A percentile compares a stretch with the other conserved stretches of the same genome.
Evolutionary conservation across 331 rosid species (phyloP).

Genomic region (Stylosanthes scabra): DNA sequence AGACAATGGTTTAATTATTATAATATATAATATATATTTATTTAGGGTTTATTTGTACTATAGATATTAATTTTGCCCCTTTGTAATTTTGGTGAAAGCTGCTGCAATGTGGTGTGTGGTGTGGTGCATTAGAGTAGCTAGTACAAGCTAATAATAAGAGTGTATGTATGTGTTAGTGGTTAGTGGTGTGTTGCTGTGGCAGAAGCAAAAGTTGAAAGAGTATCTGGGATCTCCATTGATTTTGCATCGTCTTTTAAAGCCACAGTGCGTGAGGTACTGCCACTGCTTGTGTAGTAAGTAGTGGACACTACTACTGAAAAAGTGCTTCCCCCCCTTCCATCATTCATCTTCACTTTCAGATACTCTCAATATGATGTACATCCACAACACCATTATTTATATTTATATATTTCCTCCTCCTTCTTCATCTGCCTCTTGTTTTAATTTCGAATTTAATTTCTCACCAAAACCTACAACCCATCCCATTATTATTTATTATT

Average conservation of each 20-base stretch:
- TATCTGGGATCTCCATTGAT: conserved; percentile 38
- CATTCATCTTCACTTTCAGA: no score
- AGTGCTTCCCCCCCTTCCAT: background rate
- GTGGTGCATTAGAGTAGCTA: conserved; percentile 19
- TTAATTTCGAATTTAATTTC: no score
- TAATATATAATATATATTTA: background rate
- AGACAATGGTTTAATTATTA: conserved; percentile 7
- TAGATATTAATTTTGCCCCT: background rate
- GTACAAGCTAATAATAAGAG: no score
- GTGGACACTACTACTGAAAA: conserved; percentile 48
- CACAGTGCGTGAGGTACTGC: conserved; percentile 45
- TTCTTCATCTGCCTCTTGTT: no score
- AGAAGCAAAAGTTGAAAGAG: conserved; percentile 49
- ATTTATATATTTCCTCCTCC: no score
- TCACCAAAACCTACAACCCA: no score
- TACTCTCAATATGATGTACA: conserved; percentile 25
- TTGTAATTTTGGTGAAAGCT: conserved; percentile 23
- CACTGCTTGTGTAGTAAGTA: conserved; percentile 33
- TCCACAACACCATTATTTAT: background rate
- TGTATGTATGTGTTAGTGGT: no score
- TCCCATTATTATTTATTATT: no score
- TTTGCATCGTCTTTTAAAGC: conserved; percentile 57
- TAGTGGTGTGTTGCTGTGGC: conserved; percentile 44
- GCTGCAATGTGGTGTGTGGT: conserved; percentile 35
- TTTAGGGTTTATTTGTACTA: conserved; percentile 53